A percentile compares a stretch with the other conserved stretches of the same genome.
These are phyloP conservation scores for Fusarium fracticaudum DNA, from an alignment of 2,329 filamentous ascomycete genomes.

Conservation along the genomic window DNA sequence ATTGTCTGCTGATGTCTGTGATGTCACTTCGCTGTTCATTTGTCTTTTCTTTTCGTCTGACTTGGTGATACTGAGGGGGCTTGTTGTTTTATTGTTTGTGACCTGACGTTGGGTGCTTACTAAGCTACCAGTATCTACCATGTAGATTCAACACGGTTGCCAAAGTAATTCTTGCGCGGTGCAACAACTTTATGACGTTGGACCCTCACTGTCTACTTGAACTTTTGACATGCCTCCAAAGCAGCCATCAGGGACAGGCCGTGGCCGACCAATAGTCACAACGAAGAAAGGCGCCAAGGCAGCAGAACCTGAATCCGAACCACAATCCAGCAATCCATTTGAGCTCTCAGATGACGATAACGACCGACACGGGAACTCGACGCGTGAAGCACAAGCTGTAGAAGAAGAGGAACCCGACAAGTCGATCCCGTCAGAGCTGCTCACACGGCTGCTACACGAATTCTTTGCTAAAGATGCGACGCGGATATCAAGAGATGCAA, in stretches of 20 bases:
- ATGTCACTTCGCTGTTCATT: not conserved
- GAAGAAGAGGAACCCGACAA: slow-evolving; percentile 51
- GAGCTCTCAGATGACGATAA: slow-evolving; percentile 48
- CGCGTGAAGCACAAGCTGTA: slow-evolving; percentile 36
- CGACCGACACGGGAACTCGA: slow-evolving; percentile 7
- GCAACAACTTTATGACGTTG: not conserved
- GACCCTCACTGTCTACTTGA: not conserved
- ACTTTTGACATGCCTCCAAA: slow-evolving; percentile 55
- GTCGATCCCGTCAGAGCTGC: slow-evolving; percentile 75
- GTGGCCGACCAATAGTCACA: slow-evolving; percentile 49
- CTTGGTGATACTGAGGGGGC: not conserved
- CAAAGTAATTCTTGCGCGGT: not conserved
- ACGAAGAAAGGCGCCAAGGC: slow-evolving; percentile 37
- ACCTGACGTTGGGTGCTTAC: slow-evolving; percentile 2
- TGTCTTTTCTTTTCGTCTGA: not conserved
- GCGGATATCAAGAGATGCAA: slow-evolving; percentile 79
- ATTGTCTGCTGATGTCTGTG: not conserved
- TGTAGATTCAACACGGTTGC: not conserved
- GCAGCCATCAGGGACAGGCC: slow-evolving; percentile 47
- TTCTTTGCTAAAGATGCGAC: slow-evolving; percentile 79
- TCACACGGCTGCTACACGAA: slow-evolving; percentile 81
- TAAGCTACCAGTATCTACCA: not conserved
- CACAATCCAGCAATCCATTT: slow-evolving; percentile 49
- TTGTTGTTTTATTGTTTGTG: not conserved
- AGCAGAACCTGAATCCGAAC: slow-evolving; percentile 35